Evolutionary conservation across 164 flowering plant species (phyloP), one percentile per base, ranked within the genome.

Genomic region (Paratinospora sagittata): DNA sequence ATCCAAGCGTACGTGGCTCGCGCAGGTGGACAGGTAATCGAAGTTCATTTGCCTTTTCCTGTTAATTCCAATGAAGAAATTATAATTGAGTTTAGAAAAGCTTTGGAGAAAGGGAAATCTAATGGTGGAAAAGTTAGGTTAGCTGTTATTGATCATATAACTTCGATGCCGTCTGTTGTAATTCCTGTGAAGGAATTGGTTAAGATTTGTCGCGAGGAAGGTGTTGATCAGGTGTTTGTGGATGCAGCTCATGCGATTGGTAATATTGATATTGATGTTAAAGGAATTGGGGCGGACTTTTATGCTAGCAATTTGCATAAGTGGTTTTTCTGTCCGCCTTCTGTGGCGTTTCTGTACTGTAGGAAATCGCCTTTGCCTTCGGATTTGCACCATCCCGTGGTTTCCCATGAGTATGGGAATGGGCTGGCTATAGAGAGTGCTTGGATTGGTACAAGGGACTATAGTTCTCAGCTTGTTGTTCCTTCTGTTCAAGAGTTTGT

Each of bases 391-490:
- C 98, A 92, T 66, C 97, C 91, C 1, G 97, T 95, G 17, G 98
- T 95, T 27, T 90, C 97, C 2, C 85, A 87, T 65, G 98, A 90
- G 84, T 92, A 91, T 65, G 98, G 97, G 0, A 91, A 90, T 71
- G 99, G 99, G 70, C 76, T 92, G 70, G 91, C 98, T 0, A 70
- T 84, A 5, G 98, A 95, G 77, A 89, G 97, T 76, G 79, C 94
- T 16, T 92, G 99, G 98, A 87, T 89, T 79, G 99, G 99, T 69
- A 95, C 91, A 1, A 85, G 98, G 68, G 99, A 95, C 75, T 91
- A 95, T 63, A 92, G 99, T 76, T 71, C 97, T 4, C 97, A 92
- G 76, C 79, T 91, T 60, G 97, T 90, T 9, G 84, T 94, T 47
- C 97, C 97, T 6, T 82, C 83, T 8, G 91, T 75, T 16, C 39